These are phyloP conservation scores for Apiotrichum akiyoshidainum DNA, from an alignment of 1,284 basidiomycete genomes.

Conservation along the genomic window DNA sequence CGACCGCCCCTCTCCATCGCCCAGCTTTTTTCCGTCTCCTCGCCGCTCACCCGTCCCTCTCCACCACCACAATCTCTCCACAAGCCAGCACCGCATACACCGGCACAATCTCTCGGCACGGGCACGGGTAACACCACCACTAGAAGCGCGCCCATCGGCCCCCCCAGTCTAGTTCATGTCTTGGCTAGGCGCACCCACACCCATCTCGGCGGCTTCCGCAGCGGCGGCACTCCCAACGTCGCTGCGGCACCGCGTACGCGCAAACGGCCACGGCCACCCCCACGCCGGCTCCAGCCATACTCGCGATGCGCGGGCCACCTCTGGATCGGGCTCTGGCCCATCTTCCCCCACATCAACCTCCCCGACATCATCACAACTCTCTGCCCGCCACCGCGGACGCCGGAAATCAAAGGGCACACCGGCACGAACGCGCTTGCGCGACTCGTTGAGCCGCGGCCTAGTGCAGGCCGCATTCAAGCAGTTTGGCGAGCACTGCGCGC, in stretches of 20 bases:
- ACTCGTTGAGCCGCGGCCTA: background rate
- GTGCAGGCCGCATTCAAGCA: slow-evolving; percentile 28
- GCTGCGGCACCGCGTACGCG: slow-evolving; percentile 11
- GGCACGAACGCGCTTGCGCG: background rate
- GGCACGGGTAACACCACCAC: too few relatives aligned
- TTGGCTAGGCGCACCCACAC: slow-evolving; percentile 22
- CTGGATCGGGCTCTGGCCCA: background rate
- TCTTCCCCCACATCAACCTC: background rate
- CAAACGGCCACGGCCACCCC: too few relatives aligned
- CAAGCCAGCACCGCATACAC: too few relatives aligned
- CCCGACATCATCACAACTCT: background rate
- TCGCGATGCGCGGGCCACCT: background rate
- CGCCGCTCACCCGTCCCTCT: too few relatives aligned
- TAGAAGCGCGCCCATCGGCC: background rate
- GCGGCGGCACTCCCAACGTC: slow-evolving; percentile 1
- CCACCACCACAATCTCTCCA: too few relatives aligned
- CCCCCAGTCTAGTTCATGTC: slow-evolving; percentile 12
- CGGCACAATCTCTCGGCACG: too few relatives aligned
- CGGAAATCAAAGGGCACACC: background rate
- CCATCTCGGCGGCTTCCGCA: background rate
- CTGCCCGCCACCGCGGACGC: background rate
- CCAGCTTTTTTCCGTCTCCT: too few relatives aligned
- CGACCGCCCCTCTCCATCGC: too few relatives aligned
- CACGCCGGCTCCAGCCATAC: background rate
- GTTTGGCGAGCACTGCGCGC: slow-evolving; percentile 50